Evolutionary conservation across 345 rosid genomes (phyloP), one percentile per base, ranked within the genome.

Genomic region (Cardamine resedifolia): DNA sequence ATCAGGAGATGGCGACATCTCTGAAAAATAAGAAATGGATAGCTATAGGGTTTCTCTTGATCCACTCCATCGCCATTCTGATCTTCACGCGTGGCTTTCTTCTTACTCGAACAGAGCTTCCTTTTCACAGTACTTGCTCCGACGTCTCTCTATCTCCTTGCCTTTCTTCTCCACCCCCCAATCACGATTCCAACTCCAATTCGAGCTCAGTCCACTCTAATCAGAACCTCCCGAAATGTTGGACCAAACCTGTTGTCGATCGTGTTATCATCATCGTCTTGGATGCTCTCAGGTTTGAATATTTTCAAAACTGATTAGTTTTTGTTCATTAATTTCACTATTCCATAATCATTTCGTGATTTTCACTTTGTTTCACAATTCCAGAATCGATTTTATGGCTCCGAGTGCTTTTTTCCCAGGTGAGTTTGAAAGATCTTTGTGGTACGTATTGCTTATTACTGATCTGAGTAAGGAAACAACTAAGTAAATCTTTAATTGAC

Each of bases 21-120:
- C 66, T 51, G 70, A 43, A 28, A 26, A 45, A 50, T 18, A 70
- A 74, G 38, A 72, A 83, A 38, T 76, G 57, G 82, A 71, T 68
- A 55, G 55, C 73, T 34, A 1, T 75, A 59, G 75, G 66, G 38
- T 65, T 88, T 53, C 67, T 79, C 36, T 67, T 68, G 64, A 74
- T 91, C 76, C 99, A 89, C 72, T 36, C 73, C 21, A 33, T 83
- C 7, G 95, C 86, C 20, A 77, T 94, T 68, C 77, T 86, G 10
- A 79, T 95, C 3, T 89, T 95, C 83, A 83, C 87, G 0, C 81
- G 87, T 76, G 99, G 99, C 1, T 95, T 95, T 78, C 84, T 95
- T 38, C 86, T 95, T 5, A 91, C 99, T 52, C 88, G 99, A 77
- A 91, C 96, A 0, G 99, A 95, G 81, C 99, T 88, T 66, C 93